Conservation (phyloP, 495 filamentous ascomycete species). For the Tuber umbilicatum region DNA sequence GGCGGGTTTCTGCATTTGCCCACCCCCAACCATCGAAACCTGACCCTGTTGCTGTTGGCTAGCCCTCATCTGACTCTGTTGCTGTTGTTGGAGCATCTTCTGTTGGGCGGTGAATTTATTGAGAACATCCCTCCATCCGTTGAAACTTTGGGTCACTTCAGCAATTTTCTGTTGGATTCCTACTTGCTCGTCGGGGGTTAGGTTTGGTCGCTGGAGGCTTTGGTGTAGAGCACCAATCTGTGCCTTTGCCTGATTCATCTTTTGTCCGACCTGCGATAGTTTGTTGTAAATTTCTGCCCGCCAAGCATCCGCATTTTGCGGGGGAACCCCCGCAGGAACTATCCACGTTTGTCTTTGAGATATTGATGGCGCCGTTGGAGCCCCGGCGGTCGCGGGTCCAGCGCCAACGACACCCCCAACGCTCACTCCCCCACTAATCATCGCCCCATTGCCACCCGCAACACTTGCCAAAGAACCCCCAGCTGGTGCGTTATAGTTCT, state of each 20-base stretch:
- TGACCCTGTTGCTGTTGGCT: slow-evolving; percentile 35
- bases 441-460: slow-evolving; percentile 1
- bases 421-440: slow-evolving; percentile 5
- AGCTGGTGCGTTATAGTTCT: slow-evolving; percentile 14
- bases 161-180: slow-evolving; percentile 25
- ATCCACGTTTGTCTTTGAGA: slow-evolving; percentile 34
- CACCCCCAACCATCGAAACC: slow-evolving; percentile 34
- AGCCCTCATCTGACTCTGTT: slow-evolving; percentile 37
- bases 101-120: slow-evolving; percentile 36
- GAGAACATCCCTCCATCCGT: slow-evolving; percentile 36
- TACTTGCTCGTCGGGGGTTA: slow-evolving; percentile 27
- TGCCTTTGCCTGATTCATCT: slow-evolving; percentile 32
- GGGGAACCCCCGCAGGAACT: slow-evolving; percentile 23
- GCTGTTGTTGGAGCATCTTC: slow-evolving; percentile 33
- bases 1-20: slow-evolving; percentile 35
- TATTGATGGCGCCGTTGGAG: slow-evolving; percentile 2
- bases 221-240: slow-evolving; percentile 22
- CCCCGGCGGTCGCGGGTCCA: not conserved
- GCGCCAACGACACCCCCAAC: slow-evolving; percentile 1
- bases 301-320: slow-evolving; percentile 34
- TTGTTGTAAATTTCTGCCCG: slow-evolving; percentile 30
- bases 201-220: slow-evolving; percentile 16
- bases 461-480: slow-evolving; percentile 4
- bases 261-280: slow-evolving; percentile 29
- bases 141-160: slow-evolving; percentile 21